These are phyloP conservation scores for Pholiota conissans DNA, from an alignment of 768 basidiomycete species.

Conservation along the genomic window DNA sequence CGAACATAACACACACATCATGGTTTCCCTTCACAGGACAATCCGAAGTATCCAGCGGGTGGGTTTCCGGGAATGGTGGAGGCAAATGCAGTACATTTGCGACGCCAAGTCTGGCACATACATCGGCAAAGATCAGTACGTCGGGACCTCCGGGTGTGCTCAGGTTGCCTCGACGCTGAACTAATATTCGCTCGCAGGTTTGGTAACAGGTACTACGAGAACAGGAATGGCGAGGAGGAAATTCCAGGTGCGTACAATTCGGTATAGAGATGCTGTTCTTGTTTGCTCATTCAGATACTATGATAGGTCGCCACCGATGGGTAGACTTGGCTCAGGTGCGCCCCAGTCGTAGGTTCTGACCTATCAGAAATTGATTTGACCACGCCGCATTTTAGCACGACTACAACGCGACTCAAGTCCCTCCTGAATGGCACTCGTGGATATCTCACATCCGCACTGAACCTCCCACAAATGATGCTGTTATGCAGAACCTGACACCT, in stretches of 20 bases:
- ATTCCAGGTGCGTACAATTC: slow-evolving; percentile 64
- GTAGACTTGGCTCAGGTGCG: slow-evolving; percentile 87
- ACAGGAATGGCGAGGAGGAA: slow-evolving; percentile 83
- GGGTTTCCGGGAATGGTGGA: slow-evolving; percentile 87
- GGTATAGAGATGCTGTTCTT: background rate
- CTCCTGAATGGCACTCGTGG: slow-evolving; percentile 98
- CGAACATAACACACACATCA: slow-evolving; percentile 25
- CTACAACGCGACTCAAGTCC: slow-evolving; percentile 90
- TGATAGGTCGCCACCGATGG: slow-evolving; percentile 91
- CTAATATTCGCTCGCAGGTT: slow-evolving; percentile 51
- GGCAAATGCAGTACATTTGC: slow-evolving; percentile 89
- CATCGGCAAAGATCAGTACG: slow-evolving; percentile 83
- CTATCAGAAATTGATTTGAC: background rate
- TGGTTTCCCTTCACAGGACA: slow-evolving; percentile 76
- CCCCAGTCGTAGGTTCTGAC: slow-evolving; percentile 1
- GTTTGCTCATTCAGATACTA: slow-evolving; percentile 3
- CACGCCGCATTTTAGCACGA: slow-evolving; percentile 54
- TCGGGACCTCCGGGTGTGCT: slow-evolving; percentile 21
- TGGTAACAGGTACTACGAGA: slow-evolving; percentile 95
- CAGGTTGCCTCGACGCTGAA: slow-evolving; percentile 2
- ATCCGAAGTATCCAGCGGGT: slow-evolving; percentile 74
- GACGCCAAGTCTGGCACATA: slow-evolving; percentile 86
- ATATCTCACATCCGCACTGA: slow-evolving; percentile 84
- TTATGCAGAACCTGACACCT: slow-evolving; percentile 68
- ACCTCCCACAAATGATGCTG: slow-evolving; percentile 72